Base-by-base conservation (phyloP, 2,329 filamentous ascomycete genomes). In the Neopestalotiopsis sp. region DNA sequence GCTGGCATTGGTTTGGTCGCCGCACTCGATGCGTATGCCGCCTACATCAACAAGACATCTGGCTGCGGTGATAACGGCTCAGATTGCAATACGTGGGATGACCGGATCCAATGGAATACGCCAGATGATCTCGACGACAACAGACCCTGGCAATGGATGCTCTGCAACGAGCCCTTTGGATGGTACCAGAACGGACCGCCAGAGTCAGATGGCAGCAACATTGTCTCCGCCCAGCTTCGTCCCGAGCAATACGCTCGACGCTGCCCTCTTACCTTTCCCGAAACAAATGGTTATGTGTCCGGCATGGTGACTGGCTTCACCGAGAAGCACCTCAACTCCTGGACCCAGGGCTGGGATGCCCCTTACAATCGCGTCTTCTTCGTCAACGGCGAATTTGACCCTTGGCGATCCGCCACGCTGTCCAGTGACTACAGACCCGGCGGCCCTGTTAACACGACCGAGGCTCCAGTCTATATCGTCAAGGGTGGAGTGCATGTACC, bases 141-240 rank as follows among this genome's bases (percentile, higher is more conserved):
- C 70, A 74, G 83, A 3, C 82, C 84, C 71, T 85, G 83, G 83
- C 69, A 76, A 2, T 85, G 83, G 64, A 78, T 86, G 72, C 77
- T 80, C 4, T 86, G 84, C 76, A 85, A 85, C 71, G 81, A 86
- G 73, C 81, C 84, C 30, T 72, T 78, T 61, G 74, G 68, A 59
- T 69, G 73, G 67, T 67, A 68, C 10, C 68, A 71, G 28, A 77
- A 75, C 71, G 81, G 81, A 9, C 81, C 82, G 2, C 83, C 83
- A 0, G 67, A 71, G n/a, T 67, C 68, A n/a, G 71, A 74, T 68
- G 70, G 71, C 45, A 64, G 40, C 57, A 69, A 66, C 67, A 70
- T 74, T 62, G 66, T 74, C 57, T 66, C 69, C 3, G 59, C 68
- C 14, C 64, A 68, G n/a, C 65, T 74, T 38, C 69, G 67, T 1